Evolutionary conservation across 1,284 basidiomycete species (phyloP).

Genomic region (Abortiporus biennis): DNA sequence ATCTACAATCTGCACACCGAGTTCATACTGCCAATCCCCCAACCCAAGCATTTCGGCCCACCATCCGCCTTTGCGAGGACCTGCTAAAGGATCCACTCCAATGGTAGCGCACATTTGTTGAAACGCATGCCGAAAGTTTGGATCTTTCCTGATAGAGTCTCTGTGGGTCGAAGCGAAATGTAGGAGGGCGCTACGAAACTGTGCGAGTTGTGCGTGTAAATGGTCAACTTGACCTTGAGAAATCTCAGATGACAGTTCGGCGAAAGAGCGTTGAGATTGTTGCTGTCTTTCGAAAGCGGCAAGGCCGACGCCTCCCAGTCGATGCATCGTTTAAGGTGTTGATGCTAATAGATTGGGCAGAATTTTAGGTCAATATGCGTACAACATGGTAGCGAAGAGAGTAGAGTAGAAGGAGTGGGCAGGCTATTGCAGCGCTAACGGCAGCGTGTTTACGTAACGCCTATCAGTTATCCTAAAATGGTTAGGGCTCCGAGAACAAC

Average conservation of each 20-base stretch:
- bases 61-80: conserved; percentile 82
- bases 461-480: no score
- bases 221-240: conserved; percentile 73
- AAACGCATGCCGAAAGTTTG: conserved; percentile 88
- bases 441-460: no score
- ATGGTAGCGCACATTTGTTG: conserved; percentile 95
- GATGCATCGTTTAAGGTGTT: conserved; percentile 47
- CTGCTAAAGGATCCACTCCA: conserved; percentile 92
- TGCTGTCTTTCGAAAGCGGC: conserved; percentile 73
- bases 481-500: no score
- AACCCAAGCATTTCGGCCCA: conserved; percentile 84
- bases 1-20: conserved; percentile 96
- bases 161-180: conserved; percentile 83
- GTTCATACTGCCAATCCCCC: conserved; percentile 93
- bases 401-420: no score
- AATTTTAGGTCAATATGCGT: not conserved
- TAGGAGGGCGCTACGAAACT: conserved; percentile 79
- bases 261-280: conserved; percentile 71
- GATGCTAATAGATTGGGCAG: not conserved
- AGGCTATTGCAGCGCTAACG: no score
- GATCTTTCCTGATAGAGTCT: conserved; percentile 80
- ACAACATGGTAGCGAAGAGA: not conserved
- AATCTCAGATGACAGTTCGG: conserved; percentile 74
- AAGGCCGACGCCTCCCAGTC: conserved; percentile 66
- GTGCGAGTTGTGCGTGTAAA: conserved; percentile 77